Percentiles rank a stretch among this genome's conserved stretches.
Evolutionary conservation across 768 basidiomycete species (phyloP).

Genomic region (Suillus spraguei): DNA sequence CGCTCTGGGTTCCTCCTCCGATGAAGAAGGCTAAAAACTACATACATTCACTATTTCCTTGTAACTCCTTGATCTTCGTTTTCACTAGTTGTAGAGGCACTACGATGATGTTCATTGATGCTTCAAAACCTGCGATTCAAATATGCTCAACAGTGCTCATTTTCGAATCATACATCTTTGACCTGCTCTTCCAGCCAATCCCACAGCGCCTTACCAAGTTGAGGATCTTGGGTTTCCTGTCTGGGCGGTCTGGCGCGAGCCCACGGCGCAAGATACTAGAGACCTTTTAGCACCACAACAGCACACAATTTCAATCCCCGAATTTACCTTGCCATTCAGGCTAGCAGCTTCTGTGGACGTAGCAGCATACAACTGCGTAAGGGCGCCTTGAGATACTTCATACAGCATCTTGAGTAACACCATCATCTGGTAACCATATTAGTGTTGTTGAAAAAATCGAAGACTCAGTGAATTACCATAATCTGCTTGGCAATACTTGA

Average conservation of each 20-base stretch:
- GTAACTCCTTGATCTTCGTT: neutral
- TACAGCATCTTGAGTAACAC: constrained; percentile 21
- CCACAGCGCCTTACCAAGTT: constrained; percentile 42
- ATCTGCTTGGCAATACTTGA: constrained; percentile 11
- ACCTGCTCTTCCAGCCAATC: constrained; percentile 51
- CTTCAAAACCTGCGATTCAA: constrained; percentile 11
- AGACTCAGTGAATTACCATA: constrained; percentile 17
- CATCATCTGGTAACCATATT: constrained; percentile 18
- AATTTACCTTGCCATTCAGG: constrained; percentile 44
- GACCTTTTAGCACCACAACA: constrained; percentile 10
- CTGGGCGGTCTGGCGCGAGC: constrained; percentile 34
- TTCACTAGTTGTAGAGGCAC: neutral
- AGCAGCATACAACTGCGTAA: constrained; percentile 48
- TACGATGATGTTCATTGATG: neutral
- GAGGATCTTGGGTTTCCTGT: constrained; percentile 34
- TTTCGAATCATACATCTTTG: constrained; percentile 18
- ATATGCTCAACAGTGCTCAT: neutral
- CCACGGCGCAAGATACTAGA: constrained; percentile 50
- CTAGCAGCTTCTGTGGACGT: constrained; percentile 40
- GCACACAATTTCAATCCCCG: no score
- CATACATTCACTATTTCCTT: neutral
- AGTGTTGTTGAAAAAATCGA: no score
- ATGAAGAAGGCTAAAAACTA: constrained; percentile 26
- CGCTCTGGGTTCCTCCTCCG: constrained; percentile 33
- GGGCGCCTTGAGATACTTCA: constrained; percentile 38